These are phyloP conservation scores for Cicer cuneatum DNA, from an alignment of 306 rosid genomes.

Conservation along the genomic window DNA sequence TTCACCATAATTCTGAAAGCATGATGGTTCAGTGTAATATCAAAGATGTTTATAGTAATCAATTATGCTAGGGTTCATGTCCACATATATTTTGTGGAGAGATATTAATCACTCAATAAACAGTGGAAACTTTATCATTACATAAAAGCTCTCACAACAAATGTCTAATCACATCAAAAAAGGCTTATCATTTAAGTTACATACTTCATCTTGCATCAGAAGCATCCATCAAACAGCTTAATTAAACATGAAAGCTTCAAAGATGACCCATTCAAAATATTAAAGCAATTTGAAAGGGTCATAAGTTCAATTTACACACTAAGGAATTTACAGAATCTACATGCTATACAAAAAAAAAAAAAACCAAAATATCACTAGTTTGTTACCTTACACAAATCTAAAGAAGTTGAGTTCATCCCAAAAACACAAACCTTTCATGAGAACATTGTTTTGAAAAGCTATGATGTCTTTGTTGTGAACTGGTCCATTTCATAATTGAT, in stretches of 20 bases:
- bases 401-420: slow-evolving; percentile 25
- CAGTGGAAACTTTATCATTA: neutral
- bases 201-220: slow-evolving; percentile 25
- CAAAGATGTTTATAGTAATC: slow-evolving; percentile 31
- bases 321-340: slow-evolving; percentile 68
- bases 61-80: slow-evolving; percentile 59
- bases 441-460: slow-evolving; percentile 34
- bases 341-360: slow-evolving; percentile 45
- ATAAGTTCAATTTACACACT: slow-evolving; percentile 39
- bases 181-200: slow-evolving; percentile 30
- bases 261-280: slow-evolving; percentile 42
- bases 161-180: slow-evolving; percentile 25
- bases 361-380: slow-evolving; percentile 36
- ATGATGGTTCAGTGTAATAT: too few relatives aligned
- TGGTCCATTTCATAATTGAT: slow-evolving; percentile 57
- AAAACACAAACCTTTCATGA: slow-evolving; percentile 10
- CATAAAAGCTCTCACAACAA: slow-evolving; percentile 16
- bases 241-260: slow-evolving; percentile 19
- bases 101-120: slow-evolving; percentile 16
- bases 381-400: slow-evolving; percentile 37
- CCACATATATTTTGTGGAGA: neutral
- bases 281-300: slow-evolving; percentile 49
- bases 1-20: too few relatives aligned
- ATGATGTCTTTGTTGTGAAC: slow-evolving; percentile 37
- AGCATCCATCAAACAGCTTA: slow-evolving; percentile 34